Evolutionary conservation across 352 stramenopile species (phyloP), one percentile per base, ranked within the genome.

Genomic region (Pythium brachiatum): DNA sequence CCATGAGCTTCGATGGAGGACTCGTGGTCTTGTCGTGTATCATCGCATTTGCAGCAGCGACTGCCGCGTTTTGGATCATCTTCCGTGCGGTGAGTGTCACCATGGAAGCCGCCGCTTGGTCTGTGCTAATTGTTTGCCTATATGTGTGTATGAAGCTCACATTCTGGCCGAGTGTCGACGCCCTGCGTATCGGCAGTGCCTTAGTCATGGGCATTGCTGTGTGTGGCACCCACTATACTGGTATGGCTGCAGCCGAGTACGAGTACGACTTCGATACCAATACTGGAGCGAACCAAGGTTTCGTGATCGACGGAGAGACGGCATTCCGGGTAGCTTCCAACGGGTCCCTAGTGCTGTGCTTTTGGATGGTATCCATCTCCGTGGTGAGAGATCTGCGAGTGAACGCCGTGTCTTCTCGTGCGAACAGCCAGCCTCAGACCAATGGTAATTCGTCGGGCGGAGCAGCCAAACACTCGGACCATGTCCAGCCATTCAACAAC

Each of bases 171-270:
- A 63, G 78, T 12, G 73, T 68, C 36, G 74, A 88, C n/a, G 29
- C 51, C 2, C 68, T 90, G 26, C 75, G 81, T 15, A 56, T 88
- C 0, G 74, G 65, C 1, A 88, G 77, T 31, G 77, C 78, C 36
- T 56, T 88, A 27, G 74, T 86, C 46, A 90, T 88, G 81, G 79
- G 78, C 8, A 54, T 86, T 41, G 79, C 77, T n/a, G 76, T 90
- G 34, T 88, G 75, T 23, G 79, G 79, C 16, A 88, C 78, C 8
- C 78, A 90, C 48, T 88, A 88, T 59, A 68, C 60, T 0, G 76
- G 77, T 44, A 88, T 89, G 79, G 66, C 68, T 0, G 75, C 74
- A 0, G 81, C 78, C 4, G 57, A 43, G 18, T 87, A 86, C 50
- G 56, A 52, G 5, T 74, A 78, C 43, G 73, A 67, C 16, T 59